A percentile compares a stretch with the other conserved stretches of the same genome.
These are phyloP conservation scores for Mycena kentingensis DNA, from an alignment of 768 basidiomycete species.

Conservation along the genomic window DNA sequence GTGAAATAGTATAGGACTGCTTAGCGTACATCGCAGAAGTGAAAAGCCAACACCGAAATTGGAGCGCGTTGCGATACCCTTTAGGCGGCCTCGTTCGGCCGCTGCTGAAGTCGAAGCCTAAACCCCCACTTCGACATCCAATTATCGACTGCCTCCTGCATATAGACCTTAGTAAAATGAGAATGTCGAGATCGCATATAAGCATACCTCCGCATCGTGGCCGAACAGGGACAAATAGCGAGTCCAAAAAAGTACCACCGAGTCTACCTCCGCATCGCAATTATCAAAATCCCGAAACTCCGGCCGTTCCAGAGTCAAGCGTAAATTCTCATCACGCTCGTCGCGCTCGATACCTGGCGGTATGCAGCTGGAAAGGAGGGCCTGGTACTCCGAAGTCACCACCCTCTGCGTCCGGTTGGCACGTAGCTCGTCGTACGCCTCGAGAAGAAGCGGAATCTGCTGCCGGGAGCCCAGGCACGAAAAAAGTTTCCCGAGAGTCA, in stretches of 20 bases:
- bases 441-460: constrained; percentile 45
- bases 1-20: no score
- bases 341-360: constrained; percentile 10
- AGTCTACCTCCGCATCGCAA: neutral
- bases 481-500: constrained; percentile 45
- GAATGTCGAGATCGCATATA: no score
- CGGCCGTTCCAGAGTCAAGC: neutral
- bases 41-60: no score
- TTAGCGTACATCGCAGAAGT: no score
- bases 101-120: no score
- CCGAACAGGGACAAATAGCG: constrained; percentile 3
- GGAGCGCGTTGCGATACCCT: no score
- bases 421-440: constrained; percentile 50
- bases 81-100: no score
- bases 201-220: neutral
- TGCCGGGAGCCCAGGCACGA: constrained; percentile 41
- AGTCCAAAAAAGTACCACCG: constrained; percentile 9
- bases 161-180: no score
- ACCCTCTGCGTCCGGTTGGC: constrained; percentile 32
- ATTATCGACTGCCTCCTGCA: no score
- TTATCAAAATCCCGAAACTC: constrained; percentile 15
- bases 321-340: constrained; percentile 4
- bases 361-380: constrained; percentile 6
- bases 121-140: no score
- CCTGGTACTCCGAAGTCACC: constrained; percentile 9